Evolutionary conservation across 73 alveolate species (phyloP), one percentile per base, ranked within the genome.

Genomic region (Durusdinium trenchii): DNA sequence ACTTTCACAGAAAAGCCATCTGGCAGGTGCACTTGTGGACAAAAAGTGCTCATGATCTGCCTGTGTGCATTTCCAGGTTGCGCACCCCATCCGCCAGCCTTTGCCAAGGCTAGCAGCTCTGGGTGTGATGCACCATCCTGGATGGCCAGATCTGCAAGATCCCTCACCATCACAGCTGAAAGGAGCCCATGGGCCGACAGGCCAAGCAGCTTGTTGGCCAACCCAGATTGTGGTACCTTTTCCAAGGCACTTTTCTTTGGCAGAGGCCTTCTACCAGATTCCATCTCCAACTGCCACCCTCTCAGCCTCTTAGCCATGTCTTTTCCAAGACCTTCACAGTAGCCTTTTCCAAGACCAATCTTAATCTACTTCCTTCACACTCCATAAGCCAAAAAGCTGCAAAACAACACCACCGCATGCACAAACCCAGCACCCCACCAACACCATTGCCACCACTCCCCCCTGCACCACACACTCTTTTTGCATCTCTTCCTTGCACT

Each of bases 261-360:
- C n/a, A n/a, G n/a, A n/a, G n/a, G n/a, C n/a, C n/a, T n/a, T 50
- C 86, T 48, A 4, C 71, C 92, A 48, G 71, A 35, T 46, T 82
- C 71, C 35, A 28, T 42, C n/a, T 82, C 73, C 73, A 82, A 5
- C 48, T 82, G 64, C 92, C 92, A 82, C 3, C 64, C 92, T 48
- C 92, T 82, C 38, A 82, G 92, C 71, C 92, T 82, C 35, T 82
- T 82, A 5, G 92, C 43, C 73, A 3, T 50, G 26, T 82, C 48
- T n/a, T n/a, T n/a, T n/a, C n/a, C n/a, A n/a, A n/a, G n/a, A n/a
- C n/a, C n/a, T n/a, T n/a, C n/a, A n/a, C n/a, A n/a, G n/a, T n/a
- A n/a, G n/a, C n/a, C n/a, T n/a, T n/a, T n/a, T n/a, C n/a, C n/a
- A n/a, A n/a, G n/a, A n/a, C n/a, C n/a, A n/a, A n/a, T n/a, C n/a